Percentiles rank a stretch among this genome's conserved stretches.
Conservation (phyloP, 176 grass and related monocot genomes). For the Tuctoria greenei region DNA sequence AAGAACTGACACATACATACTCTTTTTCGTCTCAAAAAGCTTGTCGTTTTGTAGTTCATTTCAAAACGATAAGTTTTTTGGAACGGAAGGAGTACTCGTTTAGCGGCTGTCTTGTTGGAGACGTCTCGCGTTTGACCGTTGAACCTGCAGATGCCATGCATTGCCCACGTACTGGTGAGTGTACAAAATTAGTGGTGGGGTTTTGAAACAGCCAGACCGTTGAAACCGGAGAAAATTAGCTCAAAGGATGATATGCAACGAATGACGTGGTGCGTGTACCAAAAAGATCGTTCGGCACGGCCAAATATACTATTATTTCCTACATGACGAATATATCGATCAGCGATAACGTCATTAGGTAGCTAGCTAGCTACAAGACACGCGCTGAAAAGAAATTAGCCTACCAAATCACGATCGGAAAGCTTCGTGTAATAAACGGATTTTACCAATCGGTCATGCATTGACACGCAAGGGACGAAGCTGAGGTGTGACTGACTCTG, state of each 20-base stretch:
- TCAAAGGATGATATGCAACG: background rate
- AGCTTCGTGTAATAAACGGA: background rate
- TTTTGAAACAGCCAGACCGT: no score
- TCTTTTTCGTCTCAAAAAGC: no score
- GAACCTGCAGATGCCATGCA: no score
- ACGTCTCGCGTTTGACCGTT: no score
- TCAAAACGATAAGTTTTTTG: no score
- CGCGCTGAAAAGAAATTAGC: background rate
- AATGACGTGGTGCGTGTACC: background rate
- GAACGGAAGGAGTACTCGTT: no score
- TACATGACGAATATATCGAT: background rate
- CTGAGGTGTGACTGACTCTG: background rate
- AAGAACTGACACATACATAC: no score
- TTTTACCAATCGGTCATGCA: background rate
- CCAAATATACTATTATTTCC: background rate
- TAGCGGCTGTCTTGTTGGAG: no score
- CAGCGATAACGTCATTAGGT: background rate
- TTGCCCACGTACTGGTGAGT: no score
- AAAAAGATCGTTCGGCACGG: background rate
- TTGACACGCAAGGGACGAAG: background rate
- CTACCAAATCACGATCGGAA: slow-evolving; percentile 23
- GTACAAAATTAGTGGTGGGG: no score
- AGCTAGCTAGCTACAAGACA: background rate
- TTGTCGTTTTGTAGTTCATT: no score
- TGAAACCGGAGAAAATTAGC: background rate